phyloP scores from a whole-genome alignment of 495 filamentous ascomycete genomes.

The Hapsidospora chrysogenum region DNA sequence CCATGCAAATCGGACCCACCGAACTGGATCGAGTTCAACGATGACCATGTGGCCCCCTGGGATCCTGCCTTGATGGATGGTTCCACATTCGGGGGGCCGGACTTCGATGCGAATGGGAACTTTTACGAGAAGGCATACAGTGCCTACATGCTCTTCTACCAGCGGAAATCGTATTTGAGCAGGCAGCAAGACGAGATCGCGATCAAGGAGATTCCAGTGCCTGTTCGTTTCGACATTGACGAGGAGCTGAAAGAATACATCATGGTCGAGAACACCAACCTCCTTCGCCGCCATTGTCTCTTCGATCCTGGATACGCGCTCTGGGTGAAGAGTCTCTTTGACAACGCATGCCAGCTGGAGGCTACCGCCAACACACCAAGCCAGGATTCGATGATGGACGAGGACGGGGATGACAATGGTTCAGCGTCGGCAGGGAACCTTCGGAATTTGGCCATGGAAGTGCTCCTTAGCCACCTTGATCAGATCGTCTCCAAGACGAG shows the following conservation, averaged over 20 bases:
- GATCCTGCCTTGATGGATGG: constrained; percentile 55
- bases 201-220: constrained; percentile 16
- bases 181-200: constrained; percentile 23
- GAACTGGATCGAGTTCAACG: constrained; percentile 88
- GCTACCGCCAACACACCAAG: too few species aligned
- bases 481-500: constrained; percentile 62
- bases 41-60: constrained; percentile 61
- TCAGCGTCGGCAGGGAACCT: too few species aligned
- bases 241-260: constrained; percentile 41
- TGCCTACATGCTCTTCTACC: constrained; percentile 97
- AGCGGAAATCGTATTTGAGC: constrained; percentile 53
- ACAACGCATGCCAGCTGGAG: constrained; percentile 22
- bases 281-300: constrained; percentile 65
- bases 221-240: constrained; percentile 41
- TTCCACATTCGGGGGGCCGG: constrained; percentile 65
- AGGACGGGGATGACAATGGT: too few species aligned
- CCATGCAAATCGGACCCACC: constrained; percentile 31
- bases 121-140: constrained; percentile 55
- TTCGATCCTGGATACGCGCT: constrained; percentile 54
- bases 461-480: constrained; percentile 59
- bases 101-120: constrained; percentile 26
- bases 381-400: too few species aligned
- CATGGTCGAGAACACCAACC: constrained; percentile 49
- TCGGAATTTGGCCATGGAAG: too few species aligned
- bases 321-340: constrained; percentile 48